Conservation (phyloP, 1,284 basidiomycete species). For the Cryptococcus sp. region DNA sequence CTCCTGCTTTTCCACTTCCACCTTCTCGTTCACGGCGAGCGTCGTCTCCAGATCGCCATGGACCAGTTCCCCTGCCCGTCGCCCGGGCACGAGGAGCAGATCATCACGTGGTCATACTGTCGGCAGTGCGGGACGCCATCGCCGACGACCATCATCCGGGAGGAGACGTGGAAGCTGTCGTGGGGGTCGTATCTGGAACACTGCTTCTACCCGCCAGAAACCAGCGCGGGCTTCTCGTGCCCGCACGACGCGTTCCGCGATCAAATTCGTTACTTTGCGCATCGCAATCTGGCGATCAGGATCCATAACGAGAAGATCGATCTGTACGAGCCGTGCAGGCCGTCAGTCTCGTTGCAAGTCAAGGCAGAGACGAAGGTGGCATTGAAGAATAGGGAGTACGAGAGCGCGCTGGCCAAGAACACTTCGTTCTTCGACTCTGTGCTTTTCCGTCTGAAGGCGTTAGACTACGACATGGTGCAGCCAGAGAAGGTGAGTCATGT, state of each 20-base stretch:
- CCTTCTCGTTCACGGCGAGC: conserved; percentile 84
- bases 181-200: conserved; percentile 51
- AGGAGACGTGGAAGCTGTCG: conserved; percentile 72
- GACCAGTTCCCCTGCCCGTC: conserved; percentile 62
- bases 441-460: conserved; percentile 45
- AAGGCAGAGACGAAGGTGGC: conserved; percentile 79
- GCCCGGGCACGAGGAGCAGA: conserved; percentile 59
- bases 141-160: conserved; percentile 82
- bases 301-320: conserved; percentile 83
- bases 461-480: conserved; percentile 47
- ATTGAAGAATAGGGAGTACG: conserved; percentile 86
- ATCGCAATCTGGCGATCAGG: conserved; percentile 65
- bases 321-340: conserved; percentile 82
- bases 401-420: conserved; percentile 70
- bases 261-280: conserved; percentile 87
- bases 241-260: conserved; percentile 92
- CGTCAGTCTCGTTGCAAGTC: conserved; percentile 79
- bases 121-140: conserved; percentile 75
- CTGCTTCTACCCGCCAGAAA: conserved; percentile 77
- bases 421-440: conserved; percentile 59
- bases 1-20: conserved; percentile 79
- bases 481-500: conserved; percentile 38
- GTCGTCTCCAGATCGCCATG: conserved; percentile 75
- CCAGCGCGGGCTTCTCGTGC: conserved; percentile 62
- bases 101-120: conserved; percentile 92